A percentile compares a stretch with the other conserved stretches of the same genome.
Conservation (phyloP, 2,329 filamentous ascomycete genomes). For the Salinomyces thailandicus region DNA sequence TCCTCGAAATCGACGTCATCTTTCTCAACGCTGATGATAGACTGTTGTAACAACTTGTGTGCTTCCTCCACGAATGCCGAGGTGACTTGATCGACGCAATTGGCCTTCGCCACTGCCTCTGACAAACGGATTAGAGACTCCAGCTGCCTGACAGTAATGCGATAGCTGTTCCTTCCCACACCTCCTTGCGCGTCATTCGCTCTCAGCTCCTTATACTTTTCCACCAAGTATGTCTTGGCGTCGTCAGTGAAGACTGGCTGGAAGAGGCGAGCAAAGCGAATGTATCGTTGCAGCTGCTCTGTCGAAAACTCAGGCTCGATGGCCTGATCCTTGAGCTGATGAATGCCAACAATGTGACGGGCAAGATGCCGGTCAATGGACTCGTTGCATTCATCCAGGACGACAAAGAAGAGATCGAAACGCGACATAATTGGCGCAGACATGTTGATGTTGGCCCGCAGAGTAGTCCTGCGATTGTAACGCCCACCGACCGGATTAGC, state of each 20-base stretch:
- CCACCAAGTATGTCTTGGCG: constrained; percentile 73
- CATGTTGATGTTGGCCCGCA: constrained; percentile 96
- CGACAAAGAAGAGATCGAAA: constrained; percentile 97
- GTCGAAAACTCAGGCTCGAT: constrained; percentile 90
- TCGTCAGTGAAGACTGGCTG: constrained; percentile 83
- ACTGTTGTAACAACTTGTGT: constrained; percentile 80
- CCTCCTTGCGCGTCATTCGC: constrained; percentile 90
- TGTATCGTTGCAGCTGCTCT: constrained; percentile 92
- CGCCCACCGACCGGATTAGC: constrained; percentile 92
- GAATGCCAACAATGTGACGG: constrained; percentile 86
- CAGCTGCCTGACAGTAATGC: constrained; percentile 91
- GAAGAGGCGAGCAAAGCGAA: constrained; percentile 91
- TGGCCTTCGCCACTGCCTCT: constrained; percentile 96
- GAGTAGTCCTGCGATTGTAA: constrained; percentile 93
- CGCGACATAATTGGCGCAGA: constrained; percentile 97
- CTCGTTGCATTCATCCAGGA: constrained; percentile 95
- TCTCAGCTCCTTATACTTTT: constrained; percentile 90
- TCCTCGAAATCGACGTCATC: constrained; percentile 94
- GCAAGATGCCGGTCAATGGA: constrained; percentile 80
- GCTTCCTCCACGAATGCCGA: constrained; percentile 82
- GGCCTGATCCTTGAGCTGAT: constrained; percentile 84
- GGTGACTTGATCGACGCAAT: constrained; percentile 84
- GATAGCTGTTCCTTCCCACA: constrained; percentile 87
- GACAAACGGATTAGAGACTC: constrained; percentile 92
- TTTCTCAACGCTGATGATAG: constrained; percentile 95